Percentiles rank a stretch among this genome's conserved stretches.
Conservation (phyloP, 257 asterid genomes). For the Solanum verrucosum region DNA sequence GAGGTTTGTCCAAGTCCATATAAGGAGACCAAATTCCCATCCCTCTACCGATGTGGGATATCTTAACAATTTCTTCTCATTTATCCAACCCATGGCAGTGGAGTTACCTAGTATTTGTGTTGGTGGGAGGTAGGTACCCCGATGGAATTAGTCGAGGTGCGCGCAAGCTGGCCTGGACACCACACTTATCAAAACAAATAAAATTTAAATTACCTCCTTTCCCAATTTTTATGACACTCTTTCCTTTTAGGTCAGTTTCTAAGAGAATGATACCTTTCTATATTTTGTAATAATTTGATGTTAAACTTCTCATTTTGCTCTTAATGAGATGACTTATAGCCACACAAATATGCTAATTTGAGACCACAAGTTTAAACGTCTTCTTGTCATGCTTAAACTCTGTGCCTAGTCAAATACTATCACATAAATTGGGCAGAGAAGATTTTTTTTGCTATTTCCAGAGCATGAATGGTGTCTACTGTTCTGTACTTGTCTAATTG, state of each 20-base stretch:
- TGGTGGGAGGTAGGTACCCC: not conserved
- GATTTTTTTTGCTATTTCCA: not conserved
- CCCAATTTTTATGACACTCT: not conserved
- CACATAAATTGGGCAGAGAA: not conserved
- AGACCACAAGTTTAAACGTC: not conserved
- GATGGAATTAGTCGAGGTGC: not conserved
- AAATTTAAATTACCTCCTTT: not conserved
- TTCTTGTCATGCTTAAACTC: not conserved
- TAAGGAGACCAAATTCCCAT: too few relatives aligned
- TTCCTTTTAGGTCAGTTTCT: not conserved
- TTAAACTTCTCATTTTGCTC: not conserved
- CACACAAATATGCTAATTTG: not conserved
- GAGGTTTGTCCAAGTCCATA: too few relatives aligned
- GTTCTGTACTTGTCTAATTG: not conserved
- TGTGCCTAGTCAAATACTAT: not conserved
- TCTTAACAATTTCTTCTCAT: not conserved
- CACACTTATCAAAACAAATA: not conserved
- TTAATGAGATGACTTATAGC: not conserved
- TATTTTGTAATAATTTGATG: not conserved
- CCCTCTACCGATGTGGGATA: too few relatives aligned
- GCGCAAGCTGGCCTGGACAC: not conserved
- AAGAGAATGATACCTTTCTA: not conserved
- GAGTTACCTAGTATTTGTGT: not conserved
- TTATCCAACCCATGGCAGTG: not conserved
- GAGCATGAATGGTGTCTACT: not conserved